phyloP scores from a whole-genome alignment of 1,139 yeast genomes.

The Yamadazyma triangularis region DNA sequence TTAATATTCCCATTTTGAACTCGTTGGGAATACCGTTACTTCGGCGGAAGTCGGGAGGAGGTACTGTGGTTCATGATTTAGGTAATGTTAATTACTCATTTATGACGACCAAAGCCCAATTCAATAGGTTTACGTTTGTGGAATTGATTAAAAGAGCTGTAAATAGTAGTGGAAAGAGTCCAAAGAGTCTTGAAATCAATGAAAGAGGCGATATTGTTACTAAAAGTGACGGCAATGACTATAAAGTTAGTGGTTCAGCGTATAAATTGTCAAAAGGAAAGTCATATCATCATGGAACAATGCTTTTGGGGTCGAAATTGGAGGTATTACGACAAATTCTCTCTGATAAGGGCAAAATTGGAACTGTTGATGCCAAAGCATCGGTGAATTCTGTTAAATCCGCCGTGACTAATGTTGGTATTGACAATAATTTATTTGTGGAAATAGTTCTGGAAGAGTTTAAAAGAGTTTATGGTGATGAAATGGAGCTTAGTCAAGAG shows the following conservation, averaged over 20 bases:
- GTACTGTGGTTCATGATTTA: conserved; percentile 93
- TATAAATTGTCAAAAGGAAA: conserved; percentile 78
- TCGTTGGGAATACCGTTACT: conserved; percentile 60
- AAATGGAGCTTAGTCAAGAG: conserved; percentile 5
- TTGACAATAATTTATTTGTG: conserved; percentile 45
- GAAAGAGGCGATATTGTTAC: conserved; percentile 76
- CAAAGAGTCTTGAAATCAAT: conserved; percentile 41
- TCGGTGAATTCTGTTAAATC: conserved; percentile 74
- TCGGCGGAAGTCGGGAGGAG: conserved; percentile 89
- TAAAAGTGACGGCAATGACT: conserved; percentile 10
- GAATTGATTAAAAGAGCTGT: conserved; percentile 48
- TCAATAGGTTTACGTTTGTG: conserved; percentile 63
- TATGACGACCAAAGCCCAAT: conserved; percentile 64
- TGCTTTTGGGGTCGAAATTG: conserved; percentile 71
- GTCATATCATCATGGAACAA: conserved; percentile 95
- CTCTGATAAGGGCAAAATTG: conserved; percentile 28
- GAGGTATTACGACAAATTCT: conserved; percentile 54
- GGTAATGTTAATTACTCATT: conserved; percentile 88
- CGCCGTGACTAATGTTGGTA: conserved; percentile 61
- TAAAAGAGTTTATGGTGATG: conserved; percentile 25
- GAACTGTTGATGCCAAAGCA: conserved; percentile 52
- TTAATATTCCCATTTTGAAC: conserved; percentile 57
- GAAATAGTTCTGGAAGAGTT: conserved; percentile 46
- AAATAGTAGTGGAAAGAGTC: conserved; percentile 21
- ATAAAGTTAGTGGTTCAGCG: conserved; percentile 87